phyloP scores from a whole-genome alignment of 2,329 filamentous ascomycete species.

The Fusarium avenaceum region DNA sequence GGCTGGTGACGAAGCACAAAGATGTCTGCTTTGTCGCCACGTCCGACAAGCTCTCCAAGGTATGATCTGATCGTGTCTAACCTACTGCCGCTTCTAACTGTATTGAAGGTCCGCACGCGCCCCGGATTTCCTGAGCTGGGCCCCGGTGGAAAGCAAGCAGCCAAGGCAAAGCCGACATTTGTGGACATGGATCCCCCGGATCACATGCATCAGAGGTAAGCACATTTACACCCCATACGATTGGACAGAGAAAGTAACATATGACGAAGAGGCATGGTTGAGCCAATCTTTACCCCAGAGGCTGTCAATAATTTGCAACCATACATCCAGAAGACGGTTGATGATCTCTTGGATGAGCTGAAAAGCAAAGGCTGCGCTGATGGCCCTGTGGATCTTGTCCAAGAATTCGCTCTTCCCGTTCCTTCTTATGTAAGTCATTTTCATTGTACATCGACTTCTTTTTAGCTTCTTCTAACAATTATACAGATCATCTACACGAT shows the following conservation, averaged over 20 bases:
- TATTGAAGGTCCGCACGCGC: conserved; percentile 54
- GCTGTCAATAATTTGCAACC: conserved; percentile 58
- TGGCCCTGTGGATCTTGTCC: conserved; percentile 60
- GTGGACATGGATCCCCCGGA: conserved; percentile 65
- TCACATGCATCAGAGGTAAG: conserved; percentile 61
- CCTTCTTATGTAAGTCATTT: conserved; percentile 58
- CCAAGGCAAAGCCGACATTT: conserved; percentile 64
- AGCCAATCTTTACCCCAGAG: conserved; percentile 57
- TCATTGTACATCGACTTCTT: background rate
- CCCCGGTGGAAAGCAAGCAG: conserved; percentile 61
- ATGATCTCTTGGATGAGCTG: conserved; percentile 59
- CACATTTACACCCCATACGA: background rate
- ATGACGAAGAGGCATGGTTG: conserved; percentile 59
- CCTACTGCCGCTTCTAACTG: background rate
- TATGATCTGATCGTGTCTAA: conserved; percentile 17
- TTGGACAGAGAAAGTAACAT: background rate
- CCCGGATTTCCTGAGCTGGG: conserved; percentile 63
- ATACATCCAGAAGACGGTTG: conserved; percentile 61
- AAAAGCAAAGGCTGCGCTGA: conserved; percentile 52
- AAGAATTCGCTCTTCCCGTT: conserved; percentile 62
- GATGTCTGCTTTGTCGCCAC: conserved; percentile 61
- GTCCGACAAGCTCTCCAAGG: conserved; percentile 62
- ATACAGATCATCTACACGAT: conserved; percentile 63
- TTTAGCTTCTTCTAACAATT: rapidly evolving
- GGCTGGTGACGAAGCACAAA: conserved; percentile 63